Conservation (phyloP, 1,284 basidiomycete genomes). For the Laetiporus sulphureus region DNA sequence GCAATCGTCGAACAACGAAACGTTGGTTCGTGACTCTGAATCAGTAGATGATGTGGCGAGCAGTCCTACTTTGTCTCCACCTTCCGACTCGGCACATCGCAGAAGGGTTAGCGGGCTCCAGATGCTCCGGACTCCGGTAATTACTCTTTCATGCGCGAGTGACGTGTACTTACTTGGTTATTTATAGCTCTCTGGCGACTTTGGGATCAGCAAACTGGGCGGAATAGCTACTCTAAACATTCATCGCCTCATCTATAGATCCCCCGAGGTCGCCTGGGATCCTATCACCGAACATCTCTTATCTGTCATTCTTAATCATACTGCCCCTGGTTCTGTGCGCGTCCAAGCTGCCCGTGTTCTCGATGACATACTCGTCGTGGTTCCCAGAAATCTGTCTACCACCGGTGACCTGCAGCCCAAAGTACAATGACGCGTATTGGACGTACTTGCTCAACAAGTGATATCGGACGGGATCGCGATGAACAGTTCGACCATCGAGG, state of each 20-base stretch:
- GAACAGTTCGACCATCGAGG: conserved; percentile 52
- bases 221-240: conserved; percentile 79
- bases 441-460: conserved; percentile 78
- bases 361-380: conserved; percentile 71
- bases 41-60: conserved; percentile 35
- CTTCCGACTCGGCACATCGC: conserved; percentile 44
- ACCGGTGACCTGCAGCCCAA: conserved; percentile 57
- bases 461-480: conserved; percentile 47
- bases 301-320: conserved; percentile 58
- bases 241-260: conserved; percentile 73
- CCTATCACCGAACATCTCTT: conserved; percentile 76
- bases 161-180: background rate
- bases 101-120: conserved; percentile 82
- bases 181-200: conserved; percentile 67
- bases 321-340: conserved; percentile 74
- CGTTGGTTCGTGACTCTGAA: conserved; percentile 28
- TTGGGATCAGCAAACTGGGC: conserved; percentile 83
- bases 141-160: conserved; percentile 19
- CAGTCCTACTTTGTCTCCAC: conserved; percentile 33
- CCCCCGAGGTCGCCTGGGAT: conserved; percentile 83
- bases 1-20: conserved; percentile 43
- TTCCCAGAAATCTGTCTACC: conserved; percentile 60
- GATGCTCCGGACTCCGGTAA: conserved; percentile 67
- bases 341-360: conserved; percentile 84
- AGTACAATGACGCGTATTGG: conserved; percentile 78